Evolutionary conservation across 257 asterid genomes (phyloP).

Genomic region (Solanum appendiculatum): DNA sequence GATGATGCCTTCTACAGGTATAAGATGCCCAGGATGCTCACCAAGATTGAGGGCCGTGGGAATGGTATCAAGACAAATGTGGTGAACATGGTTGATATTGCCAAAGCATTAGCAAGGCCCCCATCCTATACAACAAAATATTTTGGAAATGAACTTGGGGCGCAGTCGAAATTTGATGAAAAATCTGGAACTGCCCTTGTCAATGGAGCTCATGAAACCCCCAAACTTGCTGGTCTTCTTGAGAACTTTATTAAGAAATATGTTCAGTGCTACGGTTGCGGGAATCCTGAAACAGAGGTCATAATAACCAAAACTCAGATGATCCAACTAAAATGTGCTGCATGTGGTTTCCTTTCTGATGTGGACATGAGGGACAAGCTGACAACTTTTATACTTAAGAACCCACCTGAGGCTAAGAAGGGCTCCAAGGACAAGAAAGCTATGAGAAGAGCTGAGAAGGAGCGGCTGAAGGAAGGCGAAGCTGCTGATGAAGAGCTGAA

Average conservation of each 20-base stretch:
- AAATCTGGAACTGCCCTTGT: constrained; percentile 15
- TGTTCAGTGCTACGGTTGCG: constrained; percentile 20
- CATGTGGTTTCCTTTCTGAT: constrained; percentile 17
- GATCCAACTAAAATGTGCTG: constrained; percentile 19
- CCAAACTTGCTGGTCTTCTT: constrained; percentile 17
- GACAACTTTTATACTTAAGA: constrained; percentile 10
- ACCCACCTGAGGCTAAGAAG: constrained; percentile 14
- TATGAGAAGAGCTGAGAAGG: constrained; percentile 22
- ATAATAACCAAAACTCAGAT: constrained; percentile 10
- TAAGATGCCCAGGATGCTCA: constrained; percentile 18
- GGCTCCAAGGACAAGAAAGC: constrained; percentile 17
- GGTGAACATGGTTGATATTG: constrained; percentile 19
- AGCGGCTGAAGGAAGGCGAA: constrained; percentile 13
- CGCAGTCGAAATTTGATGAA: constrained; percentile 19
- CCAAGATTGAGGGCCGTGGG: constrained; percentile 16
- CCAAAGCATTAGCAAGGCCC: constrained; percentile 16
- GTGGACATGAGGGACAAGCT: constrained; percentile 20
- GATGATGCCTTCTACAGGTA: constrained; percentile 25
- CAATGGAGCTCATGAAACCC: constrained; percentile 16
- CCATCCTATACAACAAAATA: constrained; percentile 10
- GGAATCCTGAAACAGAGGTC: constrained; percentile 22
- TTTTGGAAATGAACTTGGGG: constrained; percentile 20
- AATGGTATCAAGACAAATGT: constrained; percentile 16
- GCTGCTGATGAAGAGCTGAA: constrained; percentile 18
- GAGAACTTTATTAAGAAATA: constrained; percentile 12